These are phyloP conservation scores for Acanthamoeba culbertsoni DNA, from an alignment of 208 protist species.

Conservation along the genomic window DNA sequence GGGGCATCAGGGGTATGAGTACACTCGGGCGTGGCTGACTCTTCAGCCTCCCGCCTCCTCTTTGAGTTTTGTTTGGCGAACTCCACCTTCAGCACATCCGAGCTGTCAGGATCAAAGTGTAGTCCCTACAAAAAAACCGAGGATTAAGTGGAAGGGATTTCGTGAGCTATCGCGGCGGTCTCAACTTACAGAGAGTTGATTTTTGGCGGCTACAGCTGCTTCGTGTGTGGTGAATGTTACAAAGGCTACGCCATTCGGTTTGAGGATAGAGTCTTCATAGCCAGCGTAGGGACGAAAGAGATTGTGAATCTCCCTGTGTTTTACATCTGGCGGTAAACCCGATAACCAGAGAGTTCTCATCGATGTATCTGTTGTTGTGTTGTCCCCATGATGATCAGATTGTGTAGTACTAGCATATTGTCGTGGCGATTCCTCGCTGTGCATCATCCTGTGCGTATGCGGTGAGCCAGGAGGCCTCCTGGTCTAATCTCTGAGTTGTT, in stretches of 20 bases:
- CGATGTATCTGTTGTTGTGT: neutral
- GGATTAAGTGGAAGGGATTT: neutral
- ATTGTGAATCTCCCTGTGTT: slow-evolving; percentile 54
- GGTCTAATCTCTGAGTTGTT: neutral
- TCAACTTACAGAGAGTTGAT: neutral
- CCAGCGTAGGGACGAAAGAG: slow-evolving; percentile 17
- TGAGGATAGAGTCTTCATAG: slow-evolving; percentile 53
- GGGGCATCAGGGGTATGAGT: neutral
- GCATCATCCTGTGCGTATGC: neutral
- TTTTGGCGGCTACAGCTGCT: neutral
- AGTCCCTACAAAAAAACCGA: neutral
- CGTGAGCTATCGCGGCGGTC: neutral
- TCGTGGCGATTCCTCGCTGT: neutral
- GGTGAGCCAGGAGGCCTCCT: neutral
- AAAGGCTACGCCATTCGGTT: slow-evolving; percentile 17
- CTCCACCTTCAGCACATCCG: neutral
- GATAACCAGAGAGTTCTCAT: slow-evolving; percentile 18
- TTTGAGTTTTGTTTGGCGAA: slow-evolving; percentile 50
- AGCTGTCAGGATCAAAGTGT: slow-evolving; percentile 11
- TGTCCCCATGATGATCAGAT: neutral
- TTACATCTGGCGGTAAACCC: slow-evolving; percentile 21
- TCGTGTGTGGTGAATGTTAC: slow-evolving; percentile 4
- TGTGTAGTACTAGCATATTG: neutral
- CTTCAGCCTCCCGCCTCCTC: neutral
- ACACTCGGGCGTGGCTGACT: slow-evolving; percentile 6